Base-by-base conservation (phyloP, 2,329 filamentous ascomycete species). In the Nemania serpens region DNA sequence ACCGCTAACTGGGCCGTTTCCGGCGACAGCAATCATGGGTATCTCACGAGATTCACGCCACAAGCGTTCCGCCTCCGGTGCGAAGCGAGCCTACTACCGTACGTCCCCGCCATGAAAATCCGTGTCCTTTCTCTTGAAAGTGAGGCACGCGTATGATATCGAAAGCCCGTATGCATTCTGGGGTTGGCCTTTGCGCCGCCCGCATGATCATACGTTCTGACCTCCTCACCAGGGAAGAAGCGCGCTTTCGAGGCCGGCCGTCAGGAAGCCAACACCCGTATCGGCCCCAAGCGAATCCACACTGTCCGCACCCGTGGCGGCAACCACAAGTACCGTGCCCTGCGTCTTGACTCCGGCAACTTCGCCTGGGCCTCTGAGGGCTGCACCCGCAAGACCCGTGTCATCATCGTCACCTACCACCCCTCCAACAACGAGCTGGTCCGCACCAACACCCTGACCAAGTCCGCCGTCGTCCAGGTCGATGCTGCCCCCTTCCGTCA, bases 401-500 rank as follows among this genome's bases (percentile, higher is more conserved):
- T 99, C 81, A 97, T 99, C 81, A 93, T 86, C 76, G 96, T 99
- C 83, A 90, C 89, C 79, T 99, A 93, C 91, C 96, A 99, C 84
- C 96, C 95, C 68, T 97, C 94, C 81, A 99, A 99, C 93, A 99
- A 99, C 92, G 95, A 99, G 86, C 88, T 99, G 75, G 93, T 99
- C 86, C 95, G 95, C 79, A 99, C 95, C 83, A 99, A 99, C 90
- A 98, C 95, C 85, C 88, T 99, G 80, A 99, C 95, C 87, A 96
- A 93, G 85, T 92, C 92, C 78, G 95, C 95, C 84, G 91, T 99
- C 77, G 91, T 99, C 80, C 95, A 99, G 87, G 85, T 99, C 83
- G 95, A 99, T 82, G 95, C 96, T 75, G 92, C 95, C 69, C 95
- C 95, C 73, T 99, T 99, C 91, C 88, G 95, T 81, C 94, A 98